Evolutionary conservation across 139 green algal species (phyloP).

Genomic region (Microglena sp.): DNA sequence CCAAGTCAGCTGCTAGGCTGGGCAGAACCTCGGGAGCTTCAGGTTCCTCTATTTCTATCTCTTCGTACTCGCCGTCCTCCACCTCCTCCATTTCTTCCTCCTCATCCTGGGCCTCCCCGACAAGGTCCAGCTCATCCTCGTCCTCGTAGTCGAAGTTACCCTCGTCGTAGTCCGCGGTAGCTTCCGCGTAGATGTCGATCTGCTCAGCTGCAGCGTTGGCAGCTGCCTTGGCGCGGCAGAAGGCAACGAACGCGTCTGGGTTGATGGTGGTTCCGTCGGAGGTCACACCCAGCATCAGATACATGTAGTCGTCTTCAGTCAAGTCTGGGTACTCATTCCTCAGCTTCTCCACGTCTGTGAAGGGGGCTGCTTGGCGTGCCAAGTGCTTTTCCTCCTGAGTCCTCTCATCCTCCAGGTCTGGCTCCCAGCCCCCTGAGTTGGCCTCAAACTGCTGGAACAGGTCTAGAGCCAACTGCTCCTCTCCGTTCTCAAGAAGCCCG

Average conservation of each 20-base stretch:
- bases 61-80: conserved; percentile 3
- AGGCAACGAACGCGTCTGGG: background rate
- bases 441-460: too few relatives aligned
- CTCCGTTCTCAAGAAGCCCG: background rate
- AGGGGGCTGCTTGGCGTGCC: too few relatives aligned
- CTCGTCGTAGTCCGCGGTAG: too few relatives aligned
- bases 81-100: conserved; percentile 8
- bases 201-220: too few relatives aligned
- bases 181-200: too few relatives aligned
- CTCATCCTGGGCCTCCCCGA: conserved; percentile 1
- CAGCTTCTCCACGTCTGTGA: too few relatives aligned
- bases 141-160: too few relatives aligned
- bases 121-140: too few relatives aligned
- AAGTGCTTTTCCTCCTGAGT: too few relatives aligned
- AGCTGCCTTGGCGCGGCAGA: background rate
- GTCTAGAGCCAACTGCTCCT: too few relatives aligned
- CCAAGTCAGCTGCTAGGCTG: background rate
- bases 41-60: background rate
- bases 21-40: background rate
- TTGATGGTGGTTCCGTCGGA: background rate
- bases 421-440: too few relatives aligned
- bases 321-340: background rate
- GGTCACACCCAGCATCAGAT: background rate
- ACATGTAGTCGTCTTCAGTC: conserved; percentile 6
- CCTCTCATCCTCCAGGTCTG: too few relatives aligned